Evolutionary conservation across 257 asterid species (phyloP), one percentile per base, ranked within the genome.

Genomic region (Mitragyna speciosa): DNA sequence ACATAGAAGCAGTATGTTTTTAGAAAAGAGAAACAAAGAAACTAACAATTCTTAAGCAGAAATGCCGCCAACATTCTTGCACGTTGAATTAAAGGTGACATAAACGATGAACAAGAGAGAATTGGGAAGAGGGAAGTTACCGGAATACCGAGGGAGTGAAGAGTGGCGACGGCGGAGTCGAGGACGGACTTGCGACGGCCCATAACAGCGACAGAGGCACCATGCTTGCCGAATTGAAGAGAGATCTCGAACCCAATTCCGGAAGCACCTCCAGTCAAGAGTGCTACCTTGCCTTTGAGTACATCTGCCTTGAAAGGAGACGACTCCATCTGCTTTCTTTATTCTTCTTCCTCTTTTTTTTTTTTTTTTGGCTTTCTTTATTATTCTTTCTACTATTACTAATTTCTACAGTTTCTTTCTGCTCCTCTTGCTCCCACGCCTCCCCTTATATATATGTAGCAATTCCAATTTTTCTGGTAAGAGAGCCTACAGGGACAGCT

Each of bases 191-290:
- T 89, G 30, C 98, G 97, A 84, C 98, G 98, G 78, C 98, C 98
- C 98, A 94, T 92, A 83, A 92, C 86, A 66, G 93, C 94, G 79
- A 94, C 68, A 85, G 97, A 87, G 75, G 97, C 98, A 71, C 98
- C 98, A 86, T 94, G 98, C 74, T 87, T 91, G 30, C 98, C 97
- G 43, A 94, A 91, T 52, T 94, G 92, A 68, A 90, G 80, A 31
- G 97, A 86, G 78, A 94, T 91, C 87, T 88, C 98, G 43, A 88
- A 88, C 7, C 98, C 97, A 77, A 94, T 92, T 2, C 98, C 98
- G 7, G 98, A 91, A 72, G 97, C 98, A 41, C 97, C 98, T 31
- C 98, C 98, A 19, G 98, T 94, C 81, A 92, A 83, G 4, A 92
- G 89, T 54, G 97, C 97, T 51, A 94, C 98, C 86, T 91, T 85